Evolutionary conservation across 257 asterid species (phyloP), one percentile per base, ranked within the genome.

Genomic region (Jacaranda copaia): DNA sequence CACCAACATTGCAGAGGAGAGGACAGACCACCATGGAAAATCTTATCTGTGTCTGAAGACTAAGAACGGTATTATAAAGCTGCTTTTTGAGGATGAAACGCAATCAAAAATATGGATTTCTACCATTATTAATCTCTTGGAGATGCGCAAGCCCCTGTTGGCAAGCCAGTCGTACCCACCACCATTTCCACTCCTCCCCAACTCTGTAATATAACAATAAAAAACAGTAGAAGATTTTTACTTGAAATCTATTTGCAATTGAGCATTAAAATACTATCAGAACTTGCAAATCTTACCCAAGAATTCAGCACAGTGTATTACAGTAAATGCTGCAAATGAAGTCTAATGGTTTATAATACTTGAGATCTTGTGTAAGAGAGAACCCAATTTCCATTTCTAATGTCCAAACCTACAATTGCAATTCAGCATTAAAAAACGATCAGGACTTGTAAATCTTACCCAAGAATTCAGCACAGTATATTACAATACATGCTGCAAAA

Each of bases 31-130:
- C 35, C 82, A 81, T 35, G 87, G 79, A 12, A 59, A 80, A 78
- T 80, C 72, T 83, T 74, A 84, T 74, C 75, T 87, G 6, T 87
- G 84, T 68, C 70, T 90, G 67, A 88, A 77, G 86, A 88, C 53
- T 8, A 48, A 48, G 15, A 9, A 48, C 9, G 53, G 53, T 48
- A 2, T 48, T 12, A 48, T 48, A 9, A 48, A 48, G 53, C 15
- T 48, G 53, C 14, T 48, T 48, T 48, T 48, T 48, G 53, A 48
- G 8, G 53, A 48, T 12, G 53, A 48, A 11, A 8, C 0, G 53
- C 53, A 48, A 11, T 48, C 53, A 48, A 9, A 48, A 48, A 48
- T 48, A 8, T 48, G 53, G 53, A 11, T 48, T 7, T 48, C 53
- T 6, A 48, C 53, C 53, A 8, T 48, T 48, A 8, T 48, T 8